phyloP scores from a whole-genome alignment of 805 yeast genomes.

The Soucietia sequanensis region DNA sequence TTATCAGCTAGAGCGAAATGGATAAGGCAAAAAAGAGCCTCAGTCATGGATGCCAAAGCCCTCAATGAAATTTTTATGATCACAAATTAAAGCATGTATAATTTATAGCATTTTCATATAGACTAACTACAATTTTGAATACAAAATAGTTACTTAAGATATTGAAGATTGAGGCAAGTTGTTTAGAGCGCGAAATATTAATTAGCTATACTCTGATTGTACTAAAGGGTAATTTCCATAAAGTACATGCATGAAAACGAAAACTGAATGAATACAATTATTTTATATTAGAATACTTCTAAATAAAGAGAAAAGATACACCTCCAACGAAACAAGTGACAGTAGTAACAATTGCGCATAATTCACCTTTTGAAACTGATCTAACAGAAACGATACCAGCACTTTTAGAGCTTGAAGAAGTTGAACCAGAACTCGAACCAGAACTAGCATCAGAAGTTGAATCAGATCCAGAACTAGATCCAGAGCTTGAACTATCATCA shows the following conservation, averaged over 20 bases:
- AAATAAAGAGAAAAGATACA: constrained; percentile 29
- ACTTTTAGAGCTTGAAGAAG: constrained; percentile 20
- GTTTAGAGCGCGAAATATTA: too few relatives aligned
- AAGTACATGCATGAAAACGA: constrained; percentile 1
- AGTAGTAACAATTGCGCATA: constrained; percentile 32
- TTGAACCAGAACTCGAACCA: constrained; percentile 19
- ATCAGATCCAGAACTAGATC: constrained; percentile 21
- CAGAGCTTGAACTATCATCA: constrained; percentile 16
- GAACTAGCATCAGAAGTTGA: too few relatives aligned
- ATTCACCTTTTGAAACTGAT: constrained; percentile 28
- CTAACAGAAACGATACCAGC: constrained; percentile 20
- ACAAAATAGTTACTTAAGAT: too few relatives aligned
- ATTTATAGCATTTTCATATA: not conserved
- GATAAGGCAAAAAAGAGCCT: constrained; percentile 88
- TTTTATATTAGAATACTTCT: not conserved
- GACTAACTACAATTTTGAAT: too few relatives aligned
- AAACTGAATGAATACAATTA: constrained; percentile 1
- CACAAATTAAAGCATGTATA: constrained; percentile 33
- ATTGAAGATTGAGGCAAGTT: too few relatives aligned
- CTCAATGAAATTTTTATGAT: constrained; percentile 93
- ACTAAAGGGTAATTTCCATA: not conserved
- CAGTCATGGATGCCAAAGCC: constrained; percentile 85
- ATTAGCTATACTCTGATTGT: not conserved
- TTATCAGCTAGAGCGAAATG: constrained; percentile 75
- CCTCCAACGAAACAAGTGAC: constrained; percentile 46